Evolutionary conservation across 1,284 basidiomycete genomes (phyloP).

Genomic region (Schizopora paradoxa): DNA sequence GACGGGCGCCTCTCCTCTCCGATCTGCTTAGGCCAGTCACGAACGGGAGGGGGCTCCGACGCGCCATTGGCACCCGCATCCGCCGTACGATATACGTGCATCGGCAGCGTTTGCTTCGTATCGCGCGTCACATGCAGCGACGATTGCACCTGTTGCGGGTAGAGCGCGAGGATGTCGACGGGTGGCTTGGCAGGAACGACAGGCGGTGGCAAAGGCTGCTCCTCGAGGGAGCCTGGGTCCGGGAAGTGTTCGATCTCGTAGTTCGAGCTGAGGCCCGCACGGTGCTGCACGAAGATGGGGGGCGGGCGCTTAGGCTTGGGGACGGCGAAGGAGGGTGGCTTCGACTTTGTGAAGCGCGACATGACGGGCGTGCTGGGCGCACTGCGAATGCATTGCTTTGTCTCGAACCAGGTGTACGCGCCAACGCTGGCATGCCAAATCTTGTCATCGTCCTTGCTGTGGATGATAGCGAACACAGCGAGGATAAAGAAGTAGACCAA

Average conservation of each 20-base stretch:
- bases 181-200: conserved; percentile 20
- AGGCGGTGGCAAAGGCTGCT: conserved; percentile 21
- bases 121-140: conserved; percentile 9
- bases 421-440: conserved; percentile 52
- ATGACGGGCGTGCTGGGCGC: conserved; percentile 29
- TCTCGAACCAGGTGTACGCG: conserved; percentile 36
- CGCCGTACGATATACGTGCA: conserved; percentile 10
- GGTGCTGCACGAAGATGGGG: conserved; percentile 29
- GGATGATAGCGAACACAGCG: conserved; percentile 31
- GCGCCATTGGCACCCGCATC: conserved; percentile 14
- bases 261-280: conserved; percentile 34
- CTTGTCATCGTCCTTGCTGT: conserved; percentile 34
- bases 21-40: conserved; percentile 46
- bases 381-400: conserved; percentile 26
- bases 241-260: conserved; percentile 46
- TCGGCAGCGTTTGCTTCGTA: not conserved
- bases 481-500: conserved; percentile 36
- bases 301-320: conserved; percentile 38
- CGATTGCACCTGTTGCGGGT: conserved; percentile 28
- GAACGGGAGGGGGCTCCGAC: conserved; percentile 43
- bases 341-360: conserved; percentile 29
- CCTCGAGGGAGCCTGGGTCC: conserved; percentile 25
- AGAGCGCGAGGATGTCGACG: conserved; percentile 22
- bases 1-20: conserved; percentile 8
- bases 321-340: conserved; percentile 32